phyloP scores from a whole-genome alignment of 208 protist species.

The Leishmania braziliensis region DNA sequence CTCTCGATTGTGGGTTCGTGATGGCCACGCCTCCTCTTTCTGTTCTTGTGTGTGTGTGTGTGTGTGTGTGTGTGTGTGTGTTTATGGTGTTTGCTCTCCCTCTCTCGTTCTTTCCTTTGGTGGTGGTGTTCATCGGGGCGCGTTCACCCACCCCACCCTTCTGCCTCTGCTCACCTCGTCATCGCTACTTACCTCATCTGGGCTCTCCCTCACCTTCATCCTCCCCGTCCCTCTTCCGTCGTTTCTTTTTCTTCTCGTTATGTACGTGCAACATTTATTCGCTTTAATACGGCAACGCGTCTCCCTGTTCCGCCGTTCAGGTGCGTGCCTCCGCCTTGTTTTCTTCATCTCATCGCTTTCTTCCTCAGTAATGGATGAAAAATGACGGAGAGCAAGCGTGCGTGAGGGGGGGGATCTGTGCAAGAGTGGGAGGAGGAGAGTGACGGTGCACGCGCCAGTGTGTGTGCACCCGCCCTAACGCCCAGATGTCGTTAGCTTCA shows the following conservation, averaged over 20 bases:
- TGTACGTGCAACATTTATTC: neutral
- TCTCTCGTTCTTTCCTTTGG: neutral
- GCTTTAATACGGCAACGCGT: neutral
- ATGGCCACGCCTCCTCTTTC: neutral
- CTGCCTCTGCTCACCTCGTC: too few species aligned
- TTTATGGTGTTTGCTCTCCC: neutral
- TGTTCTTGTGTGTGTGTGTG: neutral
- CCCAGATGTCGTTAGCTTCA: neutral
- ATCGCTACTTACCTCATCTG: neutral
- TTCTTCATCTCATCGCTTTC: neutral
- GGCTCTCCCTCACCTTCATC: too few species aligned
- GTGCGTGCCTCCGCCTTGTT: neutral
- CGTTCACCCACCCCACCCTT: neutral
- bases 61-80: constrained; percentile 2
- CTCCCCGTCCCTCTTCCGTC: neutral
- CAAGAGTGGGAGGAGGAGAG: too few species aligned
- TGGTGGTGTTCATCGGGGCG: neutral
- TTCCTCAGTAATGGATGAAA: neutral
- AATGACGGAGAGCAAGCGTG: neutral
- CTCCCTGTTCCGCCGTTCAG: neutral
- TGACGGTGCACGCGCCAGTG: too few species aligned
- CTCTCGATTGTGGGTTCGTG: neutral
- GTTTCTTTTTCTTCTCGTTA: neutral
- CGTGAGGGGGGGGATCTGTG: neutral
- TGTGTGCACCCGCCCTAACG: neutral